phyloP scores from a whole-genome alignment of 192 early-diverging fungal genomes.

The Ambispora gerdemannii region DNA sequence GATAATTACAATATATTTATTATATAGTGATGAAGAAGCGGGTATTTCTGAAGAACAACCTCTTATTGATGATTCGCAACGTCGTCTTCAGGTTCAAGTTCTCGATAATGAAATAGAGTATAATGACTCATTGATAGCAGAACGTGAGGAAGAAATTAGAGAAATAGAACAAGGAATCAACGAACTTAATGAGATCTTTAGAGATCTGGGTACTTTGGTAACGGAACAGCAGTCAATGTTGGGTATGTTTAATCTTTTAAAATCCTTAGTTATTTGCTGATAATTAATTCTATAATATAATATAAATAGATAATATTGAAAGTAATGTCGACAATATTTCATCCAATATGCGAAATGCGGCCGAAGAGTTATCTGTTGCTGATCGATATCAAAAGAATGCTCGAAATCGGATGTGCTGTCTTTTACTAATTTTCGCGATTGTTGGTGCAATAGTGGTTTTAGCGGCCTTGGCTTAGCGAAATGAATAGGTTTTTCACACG shows the following conservation, averaged over 20 bases:
- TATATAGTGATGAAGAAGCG: slow-evolving; percentile 52
- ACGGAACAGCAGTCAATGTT: slow-evolving; percentile 93
- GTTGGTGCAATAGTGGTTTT: slow-evolving; percentile 47
- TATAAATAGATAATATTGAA: slow-evolving; percentile 85
- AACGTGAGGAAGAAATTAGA: slow-evolving; percentile 89
- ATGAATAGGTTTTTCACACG: too few species aligned
- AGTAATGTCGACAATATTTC: slow-evolving; percentile 84
- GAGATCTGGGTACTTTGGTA: slow-evolving; percentile 94
- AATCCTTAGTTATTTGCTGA: neutral
- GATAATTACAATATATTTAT: too few species aligned
- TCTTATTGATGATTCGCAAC: slow-evolving; percentile 54
- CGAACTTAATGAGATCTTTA: slow-evolving; percentile 96
- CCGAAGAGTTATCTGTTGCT: slow-evolving; percentile 77
- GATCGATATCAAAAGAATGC: slow-evolving; percentile 73
- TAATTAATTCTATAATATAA: neutral
- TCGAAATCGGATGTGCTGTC: slow-evolving; percentile 78
- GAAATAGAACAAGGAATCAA: slow-evolving; percentile 91
- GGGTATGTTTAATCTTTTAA: slow-evolving; percentile 41
- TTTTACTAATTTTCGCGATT: slow-evolving; percentile 72
- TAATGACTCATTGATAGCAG: slow-evolving; percentile 90
- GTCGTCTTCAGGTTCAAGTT: slow-evolving; percentile 63
- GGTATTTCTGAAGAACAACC: slow-evolving; percentile 52
- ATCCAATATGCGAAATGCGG: slow-evolving; percentile 74
- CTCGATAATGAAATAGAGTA: slow-evolving; percentile 91
- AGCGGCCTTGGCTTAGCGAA: slow-evolving; percentile 29